These are phyloP conservation scores for Naganishia antarctica DNA, from an alignment of 768 basidiomycete genomes.

Conservation along the genomic window DNA sequence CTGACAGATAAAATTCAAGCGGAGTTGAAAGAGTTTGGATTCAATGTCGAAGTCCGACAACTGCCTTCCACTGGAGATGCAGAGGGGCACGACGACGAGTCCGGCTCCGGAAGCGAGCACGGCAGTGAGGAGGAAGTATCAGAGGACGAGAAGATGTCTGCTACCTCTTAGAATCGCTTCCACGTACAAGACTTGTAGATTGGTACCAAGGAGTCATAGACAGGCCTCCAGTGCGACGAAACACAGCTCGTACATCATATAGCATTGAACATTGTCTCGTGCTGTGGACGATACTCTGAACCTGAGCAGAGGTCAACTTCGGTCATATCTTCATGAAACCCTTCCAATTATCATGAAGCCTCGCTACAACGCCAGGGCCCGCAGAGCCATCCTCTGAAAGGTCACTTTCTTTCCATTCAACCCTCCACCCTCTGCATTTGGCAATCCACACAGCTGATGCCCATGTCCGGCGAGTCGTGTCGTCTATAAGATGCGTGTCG, in stretches of 20 bases:
- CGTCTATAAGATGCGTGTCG: slow-evolving; percentile 67
- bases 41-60: slow-evolving; percentile 67
- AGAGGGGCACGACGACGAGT: slow-evolving; percentile 22
- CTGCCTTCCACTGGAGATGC: slow-evolving; percentile 56
- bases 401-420: slow-evolving; percentile 55
- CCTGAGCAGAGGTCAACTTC: background rate
- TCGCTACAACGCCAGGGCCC: slow-evolving; percentile 58
- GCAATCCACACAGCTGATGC: slow-evolving; percentile 70
- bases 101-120: slow-evolving; percentile 11
- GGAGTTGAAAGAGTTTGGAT: slow-evolving; percentile 65
- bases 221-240: background rate
- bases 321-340: slow-evolving; percentile 19
- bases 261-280: background rate
- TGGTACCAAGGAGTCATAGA: background rate
- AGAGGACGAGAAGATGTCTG: slow-evolving; percentile 16
- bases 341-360: slow-evolving; percentile 68
- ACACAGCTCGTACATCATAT: background rate
- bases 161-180: slow-evolving; percentile 1
- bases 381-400: slow-evolving; percentile 45
- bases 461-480: slow-evolving; percentile 64
- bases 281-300: too few species aligned
- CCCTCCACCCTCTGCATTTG: slow-evolving; percentile 67
- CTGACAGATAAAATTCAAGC: slow-evolving; percentile 68
- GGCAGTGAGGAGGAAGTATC: slow-evolving; percentile 13
- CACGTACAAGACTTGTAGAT: background rate